These are phyloP conservation scores for Schizosaccharomyces versatilis DNA, from an alignment of 1,139 yeast species.

Conservation along the genomic window DNA sequence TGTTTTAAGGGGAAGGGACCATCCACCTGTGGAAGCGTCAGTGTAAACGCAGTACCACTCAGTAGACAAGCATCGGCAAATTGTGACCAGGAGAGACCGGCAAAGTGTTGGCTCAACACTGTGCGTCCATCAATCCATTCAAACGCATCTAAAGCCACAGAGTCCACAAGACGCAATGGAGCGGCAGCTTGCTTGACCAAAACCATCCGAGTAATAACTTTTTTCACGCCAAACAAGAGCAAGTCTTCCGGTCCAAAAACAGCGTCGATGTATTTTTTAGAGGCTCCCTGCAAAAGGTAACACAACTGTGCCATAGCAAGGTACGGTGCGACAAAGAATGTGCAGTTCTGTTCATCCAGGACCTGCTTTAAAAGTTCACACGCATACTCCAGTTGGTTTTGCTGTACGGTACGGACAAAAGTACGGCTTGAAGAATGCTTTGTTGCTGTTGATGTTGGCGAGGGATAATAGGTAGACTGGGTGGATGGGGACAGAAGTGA, in stretches of 20 bases:
- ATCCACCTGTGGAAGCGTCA: slow-evolving; percentile 35
- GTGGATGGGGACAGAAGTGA: no score
- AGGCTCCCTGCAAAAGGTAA: not conserved
- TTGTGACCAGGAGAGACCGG: not conserved
- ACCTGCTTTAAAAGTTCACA: slow-evolving; percentile 1
- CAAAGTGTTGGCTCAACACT: not conserved
- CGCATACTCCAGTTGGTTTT: not conserved
- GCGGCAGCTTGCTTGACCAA: not conserved
- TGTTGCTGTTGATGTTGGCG: no score
- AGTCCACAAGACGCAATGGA: not conserved
- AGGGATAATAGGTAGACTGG: no score
- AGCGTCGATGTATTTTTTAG: not conserved
- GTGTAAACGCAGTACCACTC: slow-evolving; percentile 62
- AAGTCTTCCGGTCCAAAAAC: not conserved
- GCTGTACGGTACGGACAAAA: not conserved
- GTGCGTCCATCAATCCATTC: not conserved
- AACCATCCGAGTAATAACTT: not conserved
- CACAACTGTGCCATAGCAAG: slow-evolving; percentile 44
- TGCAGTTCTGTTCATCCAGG: slow-evolving; percentile 33
- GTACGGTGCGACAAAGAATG: slow-evolving; percentile 64
- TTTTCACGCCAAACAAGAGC: not conserved
- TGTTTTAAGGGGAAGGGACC: slow-evolving; percentile 20
- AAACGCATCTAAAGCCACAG: not conserved
- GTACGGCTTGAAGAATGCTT: not conserved
- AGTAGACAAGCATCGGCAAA: slow-evolving; percentile 30